Percentiles rank a stretch among this genome's conserved stretches.
Evolutionary conservation across 1,284 basidiomycete genomes (phyloP).

Genomic region (Abortiporus biennis): DNA sequence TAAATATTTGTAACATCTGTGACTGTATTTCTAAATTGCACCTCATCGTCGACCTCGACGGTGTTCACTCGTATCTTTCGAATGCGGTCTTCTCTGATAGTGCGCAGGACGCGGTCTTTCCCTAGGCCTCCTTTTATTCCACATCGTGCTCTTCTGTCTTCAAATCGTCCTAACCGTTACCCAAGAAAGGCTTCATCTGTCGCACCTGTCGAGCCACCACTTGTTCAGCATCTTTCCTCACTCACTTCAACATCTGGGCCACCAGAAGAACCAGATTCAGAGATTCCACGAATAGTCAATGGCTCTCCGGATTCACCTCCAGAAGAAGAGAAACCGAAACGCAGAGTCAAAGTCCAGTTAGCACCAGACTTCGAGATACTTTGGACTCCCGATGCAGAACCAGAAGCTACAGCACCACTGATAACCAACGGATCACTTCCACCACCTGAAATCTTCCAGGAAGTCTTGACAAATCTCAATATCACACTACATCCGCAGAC

Average conservation of each 20-base stretch:
- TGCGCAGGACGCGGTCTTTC: slow-evolving; percentile 45
- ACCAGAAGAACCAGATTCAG: slow-evolving; percentile 12
- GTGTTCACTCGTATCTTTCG: slow-evolving; percentile 17
- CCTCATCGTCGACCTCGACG: slow-evolving; percentile 1
- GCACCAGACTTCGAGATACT: slow-evolving; percentile 47
- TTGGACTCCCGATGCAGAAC: slow-evolving; percentile 46
- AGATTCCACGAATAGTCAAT: no score
- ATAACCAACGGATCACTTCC: slow-evolving; percentile 30
- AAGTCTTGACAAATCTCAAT: slow-evolving; percentile 65
- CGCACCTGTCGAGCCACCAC: slow-evolving; percentile 8
- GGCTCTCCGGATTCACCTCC: no score
- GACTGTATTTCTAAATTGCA: not conserved
- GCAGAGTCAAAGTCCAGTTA: slow-evolving; percentile 6
- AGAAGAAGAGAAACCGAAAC: slow-evolving; percentile 22
- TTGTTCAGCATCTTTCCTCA: slow-evolving; percentile 11
- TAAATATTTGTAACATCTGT: not conserved
- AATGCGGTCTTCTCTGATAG: slow-evolving; percentile 51
- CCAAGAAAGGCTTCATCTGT: slow-evolving; percentile 26
- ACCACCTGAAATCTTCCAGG: slow-evolving; percentile 57
- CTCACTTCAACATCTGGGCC: slow-evolving; percentile 12
- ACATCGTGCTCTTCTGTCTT: slow-evolving; percentile 28
- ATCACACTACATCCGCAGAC: slow-evolving; percentile 75
- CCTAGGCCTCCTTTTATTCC: slow-evolving; percentile 31
- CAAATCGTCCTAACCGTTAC: slow-evolving; percentile 28
- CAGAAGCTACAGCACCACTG: slow-evolving; percentile 14